phyloP scores from a whole-genome alignment of 2,329 filamentous ascomycete species.

The Chalara sp. region DNA sequence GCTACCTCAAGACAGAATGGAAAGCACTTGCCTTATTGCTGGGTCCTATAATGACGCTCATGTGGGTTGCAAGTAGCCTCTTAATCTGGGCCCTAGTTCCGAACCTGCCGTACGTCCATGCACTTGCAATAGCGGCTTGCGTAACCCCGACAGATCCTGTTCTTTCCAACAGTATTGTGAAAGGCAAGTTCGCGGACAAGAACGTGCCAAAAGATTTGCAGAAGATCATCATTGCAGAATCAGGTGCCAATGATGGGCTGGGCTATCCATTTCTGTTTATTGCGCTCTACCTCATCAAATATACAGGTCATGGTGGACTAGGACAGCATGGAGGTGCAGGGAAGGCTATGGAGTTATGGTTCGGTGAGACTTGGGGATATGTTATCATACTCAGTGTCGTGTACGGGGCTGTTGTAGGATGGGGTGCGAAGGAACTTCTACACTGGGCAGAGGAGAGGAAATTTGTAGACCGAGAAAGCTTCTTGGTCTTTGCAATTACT shows the following conservation, averaged over 20 bases:
- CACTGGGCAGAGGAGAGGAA: conserved; percentile 77
- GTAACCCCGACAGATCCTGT: conserved; percentile 91
- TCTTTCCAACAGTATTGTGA: conserved; percentile 82
- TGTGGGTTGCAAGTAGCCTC: conserved; percentile 81
- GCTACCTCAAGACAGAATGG: conserved; percentile 76
- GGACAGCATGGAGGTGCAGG: conserved; percentile 50
- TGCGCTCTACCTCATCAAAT: conserved; percentile 77
- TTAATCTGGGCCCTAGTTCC: conserved; percentile 73
- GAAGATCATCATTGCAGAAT: conserved; percentile 72
- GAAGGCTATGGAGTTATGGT: conserved; percentile 72
- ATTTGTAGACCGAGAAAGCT: conserved; percentile 43
- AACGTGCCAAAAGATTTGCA: conserved; percentile 80
- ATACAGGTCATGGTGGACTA: conserved; percentile 50
- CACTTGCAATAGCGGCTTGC: conserved; percentile 74
- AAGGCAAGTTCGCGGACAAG: conserved; percentile 87
- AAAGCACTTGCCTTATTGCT: conserved; percentile 67
- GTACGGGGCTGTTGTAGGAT: conserved; percentile 74
- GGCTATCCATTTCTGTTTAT: conserved; percentile 83
- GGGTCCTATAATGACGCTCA: conserved; percentile 75
- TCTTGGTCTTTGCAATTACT: conserved; percentile 59
- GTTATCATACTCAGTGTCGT: conserved; percentile 70
- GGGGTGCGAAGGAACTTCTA: conserved; percentile 73
- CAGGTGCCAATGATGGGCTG: conserved; percentile 81
- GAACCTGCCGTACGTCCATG: conserved; percentile 65
- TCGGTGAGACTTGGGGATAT: conserved; percentile 80